Base-by-base conservation (phyloP, 202 grass and related monocot genomes). In the Schoenoplectus triqueter region DNA sequence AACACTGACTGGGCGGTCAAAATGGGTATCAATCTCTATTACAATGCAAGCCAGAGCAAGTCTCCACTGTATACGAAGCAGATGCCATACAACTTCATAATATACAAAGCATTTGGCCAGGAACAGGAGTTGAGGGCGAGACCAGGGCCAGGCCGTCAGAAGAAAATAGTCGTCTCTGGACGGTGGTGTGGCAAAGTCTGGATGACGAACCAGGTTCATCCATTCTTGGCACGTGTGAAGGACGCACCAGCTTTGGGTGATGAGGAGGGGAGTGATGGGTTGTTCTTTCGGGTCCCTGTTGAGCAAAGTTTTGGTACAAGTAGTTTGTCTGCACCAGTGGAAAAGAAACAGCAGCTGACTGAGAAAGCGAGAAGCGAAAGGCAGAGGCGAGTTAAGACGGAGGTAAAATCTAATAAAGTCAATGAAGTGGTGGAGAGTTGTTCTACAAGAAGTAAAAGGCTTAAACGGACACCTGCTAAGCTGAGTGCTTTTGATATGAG, bases 121-220 rank as follows among this genome's bases (percentile, higher is more conserved):
- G 92, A 95, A 84, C 89, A 86, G 70, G 86, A 87, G 31, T 86
- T 86, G 19, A 92, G 64, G 54, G 71, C 81, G 11, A 86, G 74
- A 59, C 75, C 84, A 66, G 86, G 55, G 62, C 82, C 84, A 69
- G 86, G 91, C 42, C 80, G 86, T 65, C 83, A 86, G 84, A 99
- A 91, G 91, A 99, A 95, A 89, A 95, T 87, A 41, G 91, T 99
- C 41, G 93, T 91, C 59, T 82, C 90, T 88, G 96, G 96, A 77
- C 89, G 81, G 74, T 99, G 93, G 96, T 99, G 96, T 77, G 96
- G 96, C 22, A 99, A 92, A 88, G 83, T 89, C 89, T 99, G 96
- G 96, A 99, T 99, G 96, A 92, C 96, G 59, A 99, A 92, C 84
- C 93, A 99, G 78, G 96, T 95, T 11, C 96, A 95, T 87, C 91